Conservation (phyloP, 2,329 filamentous ascomycete genomes). For the Fusarium dimerum region DNA sequence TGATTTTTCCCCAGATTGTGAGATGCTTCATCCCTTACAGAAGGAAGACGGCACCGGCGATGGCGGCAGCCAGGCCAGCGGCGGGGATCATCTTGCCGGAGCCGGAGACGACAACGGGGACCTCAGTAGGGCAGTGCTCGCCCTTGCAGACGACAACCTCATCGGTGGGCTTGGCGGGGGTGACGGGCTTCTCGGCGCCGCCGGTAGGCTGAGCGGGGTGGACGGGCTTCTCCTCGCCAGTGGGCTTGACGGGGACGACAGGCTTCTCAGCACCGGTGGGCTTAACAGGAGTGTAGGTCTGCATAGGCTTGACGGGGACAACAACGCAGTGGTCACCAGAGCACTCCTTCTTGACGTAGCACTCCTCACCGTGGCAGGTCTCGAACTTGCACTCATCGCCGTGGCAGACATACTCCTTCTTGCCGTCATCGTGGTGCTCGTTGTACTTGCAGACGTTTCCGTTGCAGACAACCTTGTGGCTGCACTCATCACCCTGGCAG, state of each 20-base stretch:
- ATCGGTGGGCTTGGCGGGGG: not conserved
- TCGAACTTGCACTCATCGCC: constrained; percentile 33
- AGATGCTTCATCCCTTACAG: constrained; percentile 21
- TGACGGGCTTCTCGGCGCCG: not conserved
- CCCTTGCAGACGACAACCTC: not conserved
- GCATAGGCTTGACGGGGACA: constrained; percentile 5
- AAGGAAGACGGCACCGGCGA: constrained; percentile 28
- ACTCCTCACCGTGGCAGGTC: constrained; percentile 31
- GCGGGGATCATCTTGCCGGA: constrained; percentile 26
- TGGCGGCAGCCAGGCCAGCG: constrained; percentile 22
- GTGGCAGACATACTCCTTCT: constrained; percentile 37
- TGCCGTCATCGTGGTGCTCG: constrained; percentile 29
- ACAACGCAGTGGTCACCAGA: constrained; percentile 27
- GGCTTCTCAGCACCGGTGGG: not conserved
- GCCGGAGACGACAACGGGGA: constrained; percentile 25
- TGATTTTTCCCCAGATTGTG: constrained; percentile 7
- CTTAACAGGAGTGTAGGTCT: not conserved
- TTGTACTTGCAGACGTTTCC: constrained; percentile 32
- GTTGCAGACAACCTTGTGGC: constrained; percentile 38
- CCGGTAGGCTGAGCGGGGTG: constrained; percentile 1
- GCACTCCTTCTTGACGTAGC: constrained; percentile 32
- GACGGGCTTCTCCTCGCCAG: not conserved
- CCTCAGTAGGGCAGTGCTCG: constrained; percentile 7
- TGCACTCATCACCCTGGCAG: constrained; percentile 32
- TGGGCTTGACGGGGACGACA: constrained; percentile 9